Evolutionary conservation across 2,329 filamentous ascomycete species (phyloP).

Genomic region (Fragosphaeria purpurea): DNA sequence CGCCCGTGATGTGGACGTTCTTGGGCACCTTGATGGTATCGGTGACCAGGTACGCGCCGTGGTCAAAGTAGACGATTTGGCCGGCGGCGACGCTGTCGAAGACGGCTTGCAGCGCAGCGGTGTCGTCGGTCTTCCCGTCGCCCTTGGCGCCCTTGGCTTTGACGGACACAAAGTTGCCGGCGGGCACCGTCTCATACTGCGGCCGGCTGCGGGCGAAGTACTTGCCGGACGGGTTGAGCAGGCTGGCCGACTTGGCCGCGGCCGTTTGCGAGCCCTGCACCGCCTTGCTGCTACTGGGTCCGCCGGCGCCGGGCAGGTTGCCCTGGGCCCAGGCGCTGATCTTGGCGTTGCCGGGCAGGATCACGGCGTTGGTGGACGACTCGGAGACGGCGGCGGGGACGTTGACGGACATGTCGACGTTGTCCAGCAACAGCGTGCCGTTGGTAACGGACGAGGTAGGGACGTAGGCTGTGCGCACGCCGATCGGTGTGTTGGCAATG

Average conservation of each 20-base stretch:
- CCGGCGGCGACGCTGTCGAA: slow-evolving; percentile 57
- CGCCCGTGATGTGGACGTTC: slow-evolving; percentile 78
- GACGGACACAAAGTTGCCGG: slow-evolving; percentile 69
- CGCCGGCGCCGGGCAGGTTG: slow-evolving; percentile 39
- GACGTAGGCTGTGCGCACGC: slow-evolving; percentile 66
- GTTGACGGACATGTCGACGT: slow-evolving; percentile 68
- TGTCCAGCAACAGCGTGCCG: slow-evolving; percentile 76
- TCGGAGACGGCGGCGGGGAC: slow-evolving; percentile 58
- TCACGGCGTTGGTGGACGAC: slow-evolving; percentile 40
- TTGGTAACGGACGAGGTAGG: slow-evolving; percentile 51
- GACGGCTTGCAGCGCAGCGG: slow-evolving; percentile 67
- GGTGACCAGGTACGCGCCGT: slow-evolving; percentile 62
- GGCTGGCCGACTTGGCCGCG: slow-evolving; percentile 52
- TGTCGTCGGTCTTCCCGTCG: slow-evolving; percentile 82
- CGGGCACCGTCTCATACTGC: slow-evolving; percentile 63
- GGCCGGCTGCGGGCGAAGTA: slow-evolving; percentile 82
- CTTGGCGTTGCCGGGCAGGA: slow-evolving; percentile 61
- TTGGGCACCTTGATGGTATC: slow-evolving; percentile 64
- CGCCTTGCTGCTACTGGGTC: slow-evolving; percentile 36
- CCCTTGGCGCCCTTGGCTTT: slow-evolving; percentile 76
- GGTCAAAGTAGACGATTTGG: slow-evolving; percentile 64
- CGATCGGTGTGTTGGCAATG: slow-evolving; percentile 65
- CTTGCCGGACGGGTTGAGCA: slow-evolving; percentile 55
- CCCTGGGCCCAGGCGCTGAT: slow-evolving; percentile 73
- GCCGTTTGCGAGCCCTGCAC: slow-evolving; percentile 50